phyloP scores from a whole-genome alignment of 2,329 filamentous ascomycete species.

The Hymenoscyphus fraxineus region DNA sequence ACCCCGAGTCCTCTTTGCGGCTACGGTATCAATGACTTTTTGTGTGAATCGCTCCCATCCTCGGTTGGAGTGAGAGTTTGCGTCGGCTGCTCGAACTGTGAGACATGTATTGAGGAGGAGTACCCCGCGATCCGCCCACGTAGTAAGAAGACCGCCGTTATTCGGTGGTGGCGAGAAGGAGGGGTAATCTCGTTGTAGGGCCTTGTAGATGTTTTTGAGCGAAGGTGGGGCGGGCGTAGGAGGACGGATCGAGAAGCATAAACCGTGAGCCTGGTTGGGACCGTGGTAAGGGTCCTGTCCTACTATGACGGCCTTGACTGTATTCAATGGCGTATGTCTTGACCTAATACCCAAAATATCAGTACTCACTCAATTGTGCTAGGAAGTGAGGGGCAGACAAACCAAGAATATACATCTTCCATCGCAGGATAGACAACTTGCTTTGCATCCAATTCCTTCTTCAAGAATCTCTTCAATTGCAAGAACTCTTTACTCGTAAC shows the following conservation, averaged over 20 bases:
- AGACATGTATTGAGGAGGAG: conserved; percentile 92
- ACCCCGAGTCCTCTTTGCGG: conserved; percentile 68
- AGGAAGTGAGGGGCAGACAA: conserved; percentile 31
- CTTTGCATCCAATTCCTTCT: conserved; percentile 67
- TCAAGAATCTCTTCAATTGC: conserved; percentile 81
- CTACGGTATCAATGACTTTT: conserved; percentile 82
- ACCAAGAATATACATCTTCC: conserved; percentile 95
- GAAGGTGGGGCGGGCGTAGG: conserved; percentile 86
- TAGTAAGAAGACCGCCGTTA: conserved; percentile 76
- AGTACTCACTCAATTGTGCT: conserved; percentile 9
- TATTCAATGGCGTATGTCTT: conserved; percentile 81
- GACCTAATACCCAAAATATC: conserved; percentile 58
- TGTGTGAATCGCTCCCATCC: conserved; percentile 96
- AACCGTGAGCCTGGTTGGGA: conserved; percentile 88
- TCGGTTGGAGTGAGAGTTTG: conserved; percentile 78
- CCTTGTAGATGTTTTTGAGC: conserved; percentile 89
- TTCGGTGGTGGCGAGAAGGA: conserved; percentile 71
- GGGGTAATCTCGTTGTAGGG: conserved; percentile 84
- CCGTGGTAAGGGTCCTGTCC: conserved; percentile 99
- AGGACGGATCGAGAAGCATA: conserved; percentile 90
- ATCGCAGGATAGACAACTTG: conserved; percentile 83
- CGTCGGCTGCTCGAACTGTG: conserved; percentile 84
- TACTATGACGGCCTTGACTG: conserved; percentile 87
- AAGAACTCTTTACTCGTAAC: conserved; percentile 76
- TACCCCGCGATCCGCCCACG: conserved; percentile 92